These are phyloP conservation scores for Ilex aquifolium DNA, from an alignment of 257 asterid genomes.

Conservation along the genomic window DNA sequence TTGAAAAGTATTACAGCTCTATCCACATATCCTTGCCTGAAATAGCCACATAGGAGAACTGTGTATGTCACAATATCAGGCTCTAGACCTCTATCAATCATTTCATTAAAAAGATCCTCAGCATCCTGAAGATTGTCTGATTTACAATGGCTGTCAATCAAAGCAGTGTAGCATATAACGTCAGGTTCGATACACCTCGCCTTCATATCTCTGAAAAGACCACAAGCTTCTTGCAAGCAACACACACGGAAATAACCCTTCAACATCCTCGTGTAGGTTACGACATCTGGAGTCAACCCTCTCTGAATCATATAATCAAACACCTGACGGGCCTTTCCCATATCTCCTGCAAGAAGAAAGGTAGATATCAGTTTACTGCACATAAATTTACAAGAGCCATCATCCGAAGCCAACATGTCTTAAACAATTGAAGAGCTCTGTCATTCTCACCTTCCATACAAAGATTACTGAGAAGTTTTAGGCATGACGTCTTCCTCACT, in stretches of 20 bases:
- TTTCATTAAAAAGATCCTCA: constrained; percentile 46
- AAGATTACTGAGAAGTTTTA: constrained; percentile 57
- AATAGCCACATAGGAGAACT: constrained; percentile 67
- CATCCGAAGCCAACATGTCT: constrained; percentile 30
- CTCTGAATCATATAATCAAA: constrained; percentile 42
- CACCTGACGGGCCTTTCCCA: constrained; percentile 53
- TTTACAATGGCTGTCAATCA: constrained; percentile 69
- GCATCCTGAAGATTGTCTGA: constrained; percentile 60
- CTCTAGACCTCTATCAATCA: constrained; percentile 53
- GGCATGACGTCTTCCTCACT: constrained; percentile 34
- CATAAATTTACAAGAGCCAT: constrained; percentile 41
- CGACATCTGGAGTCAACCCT: constrained; percentile 58
- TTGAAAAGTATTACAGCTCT: constrained; percentile 44
- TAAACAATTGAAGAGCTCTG: constrained; percentile 35
- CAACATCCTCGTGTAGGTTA: constrained; percentile 63
- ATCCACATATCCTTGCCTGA: constrained; percentile 44
- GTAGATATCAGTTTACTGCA: constrained; percentile 46
- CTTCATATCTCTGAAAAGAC: constrained; percentile 61
- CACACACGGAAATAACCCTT: constrained; percentile 68
- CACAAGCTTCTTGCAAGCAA: constrained; percentile 40
- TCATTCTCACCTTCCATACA: constrained; percentile 47
- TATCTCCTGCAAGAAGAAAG: constrained; percentile 58
- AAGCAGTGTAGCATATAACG: constrained; percentile 55
- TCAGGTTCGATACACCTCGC: constrained; percentile 58
- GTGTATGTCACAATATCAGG: constrained; percentile 63